Evolutionary conservation across 192 early-diverging fungal genomes (phyloP).

Genomic region (Mortierella antarctica): DNA sequence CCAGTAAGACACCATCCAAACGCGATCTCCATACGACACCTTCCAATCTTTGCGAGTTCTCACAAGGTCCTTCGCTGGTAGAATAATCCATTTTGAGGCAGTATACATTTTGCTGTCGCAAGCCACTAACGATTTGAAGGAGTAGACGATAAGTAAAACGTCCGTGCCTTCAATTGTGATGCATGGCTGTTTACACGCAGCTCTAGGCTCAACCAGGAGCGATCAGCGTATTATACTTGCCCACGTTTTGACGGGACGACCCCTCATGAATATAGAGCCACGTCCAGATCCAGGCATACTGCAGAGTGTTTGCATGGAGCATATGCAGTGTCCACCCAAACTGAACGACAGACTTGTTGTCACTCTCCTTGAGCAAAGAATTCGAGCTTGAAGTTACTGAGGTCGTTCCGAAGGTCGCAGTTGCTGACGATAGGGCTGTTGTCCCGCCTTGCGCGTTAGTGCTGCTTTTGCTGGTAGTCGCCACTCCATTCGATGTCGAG

Average conservation of each 20-base stretch:
- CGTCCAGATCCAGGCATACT: slow-evolving; percentile 48
- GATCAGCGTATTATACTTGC: neutral
- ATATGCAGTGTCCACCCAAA: slow-evolving; percentile 49
- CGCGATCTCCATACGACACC: slow-evolving; percentile 34
- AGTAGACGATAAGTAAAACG: neutral
- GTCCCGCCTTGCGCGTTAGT: no score
- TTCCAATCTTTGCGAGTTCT: slow-evolving; percentile 31
- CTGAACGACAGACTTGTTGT: slow-evolving; percentile 18
- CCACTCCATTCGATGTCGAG: no score
- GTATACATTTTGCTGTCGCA: slow-evolving; percentile 49
- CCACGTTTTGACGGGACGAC: slow-evolving; percentile 33
- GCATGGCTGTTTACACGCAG: no score
- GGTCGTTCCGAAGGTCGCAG: no score
- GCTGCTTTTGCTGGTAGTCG: no score
- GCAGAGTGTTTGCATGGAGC: slow-evolving; percentile 34
- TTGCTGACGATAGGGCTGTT: neutral
- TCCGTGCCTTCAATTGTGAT: neutral
- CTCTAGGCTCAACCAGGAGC: no score
- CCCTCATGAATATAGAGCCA: slow-evolving; percentile 25
- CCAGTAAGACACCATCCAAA: slow-evolving; percentile 42
- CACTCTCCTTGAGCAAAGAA: neutral
- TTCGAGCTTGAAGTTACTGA: neutral
- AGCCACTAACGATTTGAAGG: slow-evolving; percentile 11
- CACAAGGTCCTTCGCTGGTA: slow-evolving; percentile 32
- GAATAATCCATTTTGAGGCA: slow-evolving; percentile 46